Conservation (phyloP, 257 asterid genomes). For the Ballota nigra region DNA sequence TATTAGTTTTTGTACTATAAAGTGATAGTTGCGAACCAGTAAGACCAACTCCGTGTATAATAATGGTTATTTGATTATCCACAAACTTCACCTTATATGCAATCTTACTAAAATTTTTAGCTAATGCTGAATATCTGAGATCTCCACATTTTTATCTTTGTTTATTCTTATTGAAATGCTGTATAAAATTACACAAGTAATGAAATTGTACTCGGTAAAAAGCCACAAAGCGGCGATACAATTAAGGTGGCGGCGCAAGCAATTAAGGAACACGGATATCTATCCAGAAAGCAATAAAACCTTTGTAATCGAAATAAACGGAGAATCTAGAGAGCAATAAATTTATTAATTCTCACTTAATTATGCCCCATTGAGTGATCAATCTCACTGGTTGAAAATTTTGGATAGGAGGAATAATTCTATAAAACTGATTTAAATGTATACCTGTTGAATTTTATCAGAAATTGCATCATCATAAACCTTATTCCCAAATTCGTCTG, state of each 20-base stretch:
- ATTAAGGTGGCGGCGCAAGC: not conserved
- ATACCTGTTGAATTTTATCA: constrained; percentile 74
- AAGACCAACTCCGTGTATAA: not conserved
- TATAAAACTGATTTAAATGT: not conserved
- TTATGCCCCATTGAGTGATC: not conserved
- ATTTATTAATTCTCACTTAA: not conserved
- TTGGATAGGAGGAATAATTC: not conserved
- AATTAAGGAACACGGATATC: constrained; percentile 4
- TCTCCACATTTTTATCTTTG: not conserved
- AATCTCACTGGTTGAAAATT: not conserved
- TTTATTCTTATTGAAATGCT: not conserved
- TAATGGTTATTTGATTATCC: not conserved
- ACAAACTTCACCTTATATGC: not conserved
- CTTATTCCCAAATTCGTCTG: constrained; percentile 76
- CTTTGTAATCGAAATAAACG: not conserved
- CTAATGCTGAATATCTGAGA: not conserved
- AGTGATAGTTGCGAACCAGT: too few species aligned
- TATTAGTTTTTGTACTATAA: too few species aligned
- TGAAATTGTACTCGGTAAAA: not conserved
- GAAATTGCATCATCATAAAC: constrained; percentile 52
- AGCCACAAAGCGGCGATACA: not conserved
- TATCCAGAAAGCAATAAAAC: constrained; percentile 8
- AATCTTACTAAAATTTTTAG: not conserved
- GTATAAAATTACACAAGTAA: not conserved
- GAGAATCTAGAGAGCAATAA: not conserved